A percentile compares a stretch with the other conserved stretches of the same genome.
Evolutionary conservation across 257 asterid genomes (phyloP).

Genomic region (Paraleonurus japonicus): DNA sequence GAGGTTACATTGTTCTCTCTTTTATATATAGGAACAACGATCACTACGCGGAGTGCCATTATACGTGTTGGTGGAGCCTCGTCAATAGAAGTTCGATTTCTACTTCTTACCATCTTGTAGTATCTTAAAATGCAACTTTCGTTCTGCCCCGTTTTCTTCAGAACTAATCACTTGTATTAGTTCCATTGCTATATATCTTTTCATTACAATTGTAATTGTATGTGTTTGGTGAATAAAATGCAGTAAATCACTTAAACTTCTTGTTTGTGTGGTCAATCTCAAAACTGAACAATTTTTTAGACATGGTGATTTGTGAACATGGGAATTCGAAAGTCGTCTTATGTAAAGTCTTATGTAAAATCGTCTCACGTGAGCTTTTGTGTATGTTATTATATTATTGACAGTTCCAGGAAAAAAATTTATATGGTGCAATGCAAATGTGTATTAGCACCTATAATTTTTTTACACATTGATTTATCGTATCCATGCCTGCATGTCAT

Average conservation of each 20-base stretch:
- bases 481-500: no score
- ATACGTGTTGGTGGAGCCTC: slow-evolving; percentile 82
- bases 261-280: no score
- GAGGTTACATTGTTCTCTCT: not conserved
- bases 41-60: slow-evolving; percentile 69
- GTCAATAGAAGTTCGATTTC: slow-evolving; percentile 38
- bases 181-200: slow-evolving; percentile 22
- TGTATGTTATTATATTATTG: no score
- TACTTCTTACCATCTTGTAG: no score
- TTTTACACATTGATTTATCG: no score
- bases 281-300: not conserved
- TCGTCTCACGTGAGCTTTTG: no score
- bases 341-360: no score
- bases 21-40: slow-evolving; percentile 43
- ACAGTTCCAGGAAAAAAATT: no score
- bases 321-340: no score
- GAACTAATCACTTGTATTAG: not conserved
- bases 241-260: not conserved
- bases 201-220: slow-evolving; percentile 7
- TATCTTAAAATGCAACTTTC: no score
- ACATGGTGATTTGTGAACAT: not conserved
- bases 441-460: no score
- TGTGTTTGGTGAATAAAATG: slow-evolving; percentile 19
- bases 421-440: no score
- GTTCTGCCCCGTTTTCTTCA: not conserved